Percentiles rank a stretch among this genome's conserved stretches.
phyloP scores from a whole-genome alignment of 2,329 filamentous ascomycete genomes.

The Trichoderma afroharzianum region DNA sequence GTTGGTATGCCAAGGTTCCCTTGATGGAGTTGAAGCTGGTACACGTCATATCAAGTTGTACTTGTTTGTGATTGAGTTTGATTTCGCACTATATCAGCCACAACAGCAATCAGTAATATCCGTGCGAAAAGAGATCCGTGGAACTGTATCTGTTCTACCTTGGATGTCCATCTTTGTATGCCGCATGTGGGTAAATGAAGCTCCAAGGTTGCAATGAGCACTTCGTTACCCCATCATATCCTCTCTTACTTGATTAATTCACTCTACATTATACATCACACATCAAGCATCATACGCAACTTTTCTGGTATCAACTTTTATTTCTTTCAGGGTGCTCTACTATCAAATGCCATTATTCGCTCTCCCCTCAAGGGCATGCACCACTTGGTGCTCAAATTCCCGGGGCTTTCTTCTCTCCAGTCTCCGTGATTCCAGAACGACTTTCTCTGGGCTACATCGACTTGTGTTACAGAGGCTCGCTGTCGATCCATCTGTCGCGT shows the following conservation, averaged over 20 bases:
- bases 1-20: too few species aligned
- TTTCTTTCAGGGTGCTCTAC: conserved; percentile 6
- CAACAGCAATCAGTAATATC: too few species aligned
- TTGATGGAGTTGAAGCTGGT: too few species aligned
- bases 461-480: background rate
- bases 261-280: background rate
- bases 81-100: too few species aligned
- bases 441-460: conserved; percentile 7
- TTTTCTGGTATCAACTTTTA: conserved; percentile 8
- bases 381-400: conserved; percentile 16
- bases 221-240: too few species aligned
- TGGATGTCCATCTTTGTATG: too few species aligned
- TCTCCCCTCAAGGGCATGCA: conserved; percentile 5
- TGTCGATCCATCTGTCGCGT: background rate
- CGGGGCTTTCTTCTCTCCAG: conserved; percentile 6
- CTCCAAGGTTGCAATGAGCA: too few species aligned
- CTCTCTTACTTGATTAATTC: background rate
- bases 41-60: too few species aligned
- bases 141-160: too few species aligned
- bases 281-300: background rate
- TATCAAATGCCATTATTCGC: conserved; percentile 13
- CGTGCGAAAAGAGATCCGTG: too few species aligned
- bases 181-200: too few species aligned
- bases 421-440: conserved; percentile 11
- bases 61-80: too few species aligned